Evolutionary conservation across 305 asterid species (phyloP).

Genomic region (Fraxinus sp.): DNA sequence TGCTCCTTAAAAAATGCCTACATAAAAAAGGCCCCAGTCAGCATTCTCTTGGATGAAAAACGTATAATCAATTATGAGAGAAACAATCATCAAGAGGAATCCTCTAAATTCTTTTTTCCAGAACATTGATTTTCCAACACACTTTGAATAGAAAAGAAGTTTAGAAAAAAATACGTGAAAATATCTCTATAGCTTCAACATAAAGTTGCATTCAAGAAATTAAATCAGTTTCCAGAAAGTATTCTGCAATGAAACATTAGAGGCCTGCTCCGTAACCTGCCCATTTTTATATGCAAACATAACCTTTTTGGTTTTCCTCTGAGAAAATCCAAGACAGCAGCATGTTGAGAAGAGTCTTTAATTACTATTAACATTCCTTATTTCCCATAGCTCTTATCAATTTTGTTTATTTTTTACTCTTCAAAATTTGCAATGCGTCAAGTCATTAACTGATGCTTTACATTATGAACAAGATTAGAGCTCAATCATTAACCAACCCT

Average conservation of each 20-base stretch:
- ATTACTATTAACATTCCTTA: background rate
- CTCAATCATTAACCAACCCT: background rate
- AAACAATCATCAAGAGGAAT: background rate
- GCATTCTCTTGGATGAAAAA: background rate
- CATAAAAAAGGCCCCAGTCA: slow-evolving; percentile 13
- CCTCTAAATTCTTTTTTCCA: background rate
- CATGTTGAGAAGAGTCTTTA: background rate
- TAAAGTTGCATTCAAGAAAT: background rate
- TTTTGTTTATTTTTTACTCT: background rate
- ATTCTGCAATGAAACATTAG: background rate
- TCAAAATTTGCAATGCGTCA: background rate
- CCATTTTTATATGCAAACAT: background rate
- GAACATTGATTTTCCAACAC: background rate
- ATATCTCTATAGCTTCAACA: background rate
- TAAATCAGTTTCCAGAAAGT: background rate
- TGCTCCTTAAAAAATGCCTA: slow-evolving; percentile 93
- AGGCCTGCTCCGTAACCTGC: background rate
- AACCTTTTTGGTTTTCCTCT: background rate
- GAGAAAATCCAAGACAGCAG: background rate
- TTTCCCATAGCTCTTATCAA: background rate
- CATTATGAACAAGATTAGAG: background rate
- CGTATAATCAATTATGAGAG: background rate
- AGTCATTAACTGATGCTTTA: background rate
- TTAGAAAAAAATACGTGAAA: background rate
- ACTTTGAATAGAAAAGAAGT: background rate